Evolutionary conservation across 306 rosid species (phyloP).

Genomic region (Prunus salicina): DNA sequence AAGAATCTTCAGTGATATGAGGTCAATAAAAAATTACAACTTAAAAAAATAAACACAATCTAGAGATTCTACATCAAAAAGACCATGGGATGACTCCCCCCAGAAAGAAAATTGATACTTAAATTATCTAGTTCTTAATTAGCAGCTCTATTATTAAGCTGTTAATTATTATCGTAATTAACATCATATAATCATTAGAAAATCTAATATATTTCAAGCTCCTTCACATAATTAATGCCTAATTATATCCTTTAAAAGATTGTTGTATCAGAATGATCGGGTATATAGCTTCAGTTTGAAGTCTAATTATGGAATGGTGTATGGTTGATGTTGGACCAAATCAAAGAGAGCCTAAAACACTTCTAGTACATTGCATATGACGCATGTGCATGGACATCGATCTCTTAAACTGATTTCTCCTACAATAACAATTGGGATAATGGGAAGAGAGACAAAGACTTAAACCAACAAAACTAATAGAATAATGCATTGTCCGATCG

Average conservation of each 20-base stretch:
- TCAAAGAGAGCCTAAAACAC: constrained; percentile 22
- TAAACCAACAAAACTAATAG: too few relatives aligned
- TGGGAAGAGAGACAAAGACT: too few relatives aligned
- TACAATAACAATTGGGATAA: too few relatives aligned
- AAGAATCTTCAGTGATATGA: not conserved
- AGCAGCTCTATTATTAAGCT: too few relatives aligned
- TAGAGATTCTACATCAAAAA: not conserved
- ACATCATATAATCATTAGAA: not conserved
- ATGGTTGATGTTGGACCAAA: constrained; percentile 41
- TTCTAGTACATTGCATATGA: constrained; percentile 31
- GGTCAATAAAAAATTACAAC: too few relatives aligned
- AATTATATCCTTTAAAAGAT: constrained; percentile 11
- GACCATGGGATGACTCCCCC: not conserved
- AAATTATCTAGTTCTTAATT: too few relatives aligned
- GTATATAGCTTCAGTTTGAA: constrained; percentile 15
- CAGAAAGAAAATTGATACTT: not conserved
- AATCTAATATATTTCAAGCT: not conserved
- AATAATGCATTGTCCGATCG: too few relatives aligned
- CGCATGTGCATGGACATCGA: too few relatives aligned
- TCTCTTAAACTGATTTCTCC: too few relatives aligned
- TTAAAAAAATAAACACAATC: too few relatives aligned
- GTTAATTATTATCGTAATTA: too few relatives aligned
- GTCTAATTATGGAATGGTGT: constrained; percentile 20
- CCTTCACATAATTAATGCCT: not conserved
- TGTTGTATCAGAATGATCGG: constrained; percentile 10